These are phyloP conservation scores for Metschnikowia similis DNA, from an alignment of 805 yeast species.

Conservation along the genomic window DNA sequence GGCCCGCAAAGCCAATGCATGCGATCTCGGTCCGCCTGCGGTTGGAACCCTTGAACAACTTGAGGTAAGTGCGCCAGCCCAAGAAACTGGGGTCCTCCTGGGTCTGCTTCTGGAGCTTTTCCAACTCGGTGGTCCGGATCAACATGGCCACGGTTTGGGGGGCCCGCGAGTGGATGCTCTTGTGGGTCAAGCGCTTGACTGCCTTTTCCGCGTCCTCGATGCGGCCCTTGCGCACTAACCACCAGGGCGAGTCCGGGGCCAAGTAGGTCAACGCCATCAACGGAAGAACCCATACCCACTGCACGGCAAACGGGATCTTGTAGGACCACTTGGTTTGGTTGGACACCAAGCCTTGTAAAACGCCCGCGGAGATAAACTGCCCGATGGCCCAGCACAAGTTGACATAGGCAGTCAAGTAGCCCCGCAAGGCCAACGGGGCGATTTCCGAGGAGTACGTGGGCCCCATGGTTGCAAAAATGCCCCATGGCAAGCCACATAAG, in stretches of 20 bases:
- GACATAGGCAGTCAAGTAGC: slow-evolving; percentile 46
- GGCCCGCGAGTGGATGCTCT: slow-evolving; percentile 16
- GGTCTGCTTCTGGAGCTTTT: slow-evolving; percentile 23
- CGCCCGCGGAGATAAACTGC: slow-evolving; percentile 52
- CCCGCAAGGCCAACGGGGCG: slow-evolving; percentile 48
- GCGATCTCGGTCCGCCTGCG: slow-evolving; percentile 9
- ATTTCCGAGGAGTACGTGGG: slow-evolving; percentile 58
- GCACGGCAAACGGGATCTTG: slow-evolving; percentile 53
- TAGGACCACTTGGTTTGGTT: slow-evolving; percentile 34
- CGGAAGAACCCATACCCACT: slow-evolving; percentile 58
- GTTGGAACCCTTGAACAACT: slow-evolving; percentile 6
- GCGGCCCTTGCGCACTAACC: slow-evolving; percentile 43
- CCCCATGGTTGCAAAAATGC: slow-evolving; percentile 49
- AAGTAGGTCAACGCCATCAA: slow-evolving; percentile 37
- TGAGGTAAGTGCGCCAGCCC: slow-evolving; percentile 24
- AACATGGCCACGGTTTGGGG: slow-evolving; percentile 17
- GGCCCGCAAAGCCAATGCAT: slow-evolving; percentile 10
- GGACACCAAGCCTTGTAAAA: slow-evolving; percentile 34
- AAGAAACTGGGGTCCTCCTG: slow-evolving; percentile 18
- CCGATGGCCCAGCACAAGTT: slow-evolving; percentile 56
- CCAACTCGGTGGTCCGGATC: slow-evolving; percentile 32
- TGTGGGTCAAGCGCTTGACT: slow-evolving; percentile 8
- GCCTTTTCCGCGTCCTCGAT: slow-evolving; percentile 37
- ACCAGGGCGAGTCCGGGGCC: slow-evolving; percentile 60
- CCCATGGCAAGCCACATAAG: slow-evolving; percentile 49